Base-by-base conservation (phyloP, 441 rosid species). In the Populus hybrid region DNA sequence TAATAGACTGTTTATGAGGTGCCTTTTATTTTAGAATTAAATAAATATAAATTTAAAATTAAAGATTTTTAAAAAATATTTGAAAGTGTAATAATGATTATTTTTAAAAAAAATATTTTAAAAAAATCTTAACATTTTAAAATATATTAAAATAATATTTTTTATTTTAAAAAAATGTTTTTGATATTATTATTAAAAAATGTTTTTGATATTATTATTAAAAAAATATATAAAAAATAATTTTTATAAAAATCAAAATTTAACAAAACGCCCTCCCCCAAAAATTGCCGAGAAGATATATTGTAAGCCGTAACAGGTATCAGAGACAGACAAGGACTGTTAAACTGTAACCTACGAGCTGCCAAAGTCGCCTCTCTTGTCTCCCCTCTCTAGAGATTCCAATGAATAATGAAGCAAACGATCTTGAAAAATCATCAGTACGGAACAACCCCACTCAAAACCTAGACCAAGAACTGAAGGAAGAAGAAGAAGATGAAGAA, bases 401-500 rank as follows among this genome's bases (percentile, higher is more conserved):
- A 50, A 50, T 50, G 57, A 50, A 50, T 50, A 50, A 50, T 50
- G 57, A 50, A 50, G 57, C 57, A 50, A 50, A 50, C 20, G 18
- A 50, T 50, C 57, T 50, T 50, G 57, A 50, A 16, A 50, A 50
- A 50, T 50, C 57, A 50, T 16, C n/a, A 50, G 20, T 16, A 14
- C 57, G 20, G 14, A 50, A 50, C 57, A 50, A 50, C 57, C 57
- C 57, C 18, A 50, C 57, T 50, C 57, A 50, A 50, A 50, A 14
- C 20, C 57, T 50, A 14, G 57, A 50, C 57, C 57, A 50, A 50
- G 8, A 50, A 50, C 57, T 50, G 14, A 50, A 50, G 57, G 57
- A 14, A 14, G 57, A 46, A 46, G 57, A 12, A 66, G 71, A 42
- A 66, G 72, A 69, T 36, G 81, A 82, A 2, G 94, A 86, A n/a